A percentile compares a stretch with the other conserved stretches of the same genome.
phyloP scores from a whole-genome alignment of 179 eudicot species.

The Gypsophila paniculata region DNA sequence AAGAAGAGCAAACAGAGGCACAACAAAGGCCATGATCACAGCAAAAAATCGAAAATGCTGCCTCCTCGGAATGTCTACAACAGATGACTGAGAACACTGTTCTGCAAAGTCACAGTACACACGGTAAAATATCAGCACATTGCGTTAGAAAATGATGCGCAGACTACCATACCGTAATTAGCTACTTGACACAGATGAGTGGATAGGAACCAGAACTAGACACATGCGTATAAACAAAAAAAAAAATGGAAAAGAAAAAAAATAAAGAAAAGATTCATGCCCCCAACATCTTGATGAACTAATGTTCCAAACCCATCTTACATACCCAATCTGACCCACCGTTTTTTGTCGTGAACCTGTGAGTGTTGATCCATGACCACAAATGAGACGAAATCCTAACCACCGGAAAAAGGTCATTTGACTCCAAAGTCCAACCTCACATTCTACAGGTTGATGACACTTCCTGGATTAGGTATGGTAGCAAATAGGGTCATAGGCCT shows the following conservation, averaged over 20 bases:
- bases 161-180: not conserved
- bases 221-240: not conserved
- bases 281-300: not conserved
- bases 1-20: constrained; percentile 40
- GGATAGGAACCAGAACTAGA: not conserved
- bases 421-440: no score
- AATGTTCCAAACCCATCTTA: no score
- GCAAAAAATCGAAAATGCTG: constrained; percentile 36
- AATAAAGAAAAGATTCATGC: not conserved
- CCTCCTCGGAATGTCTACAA: constrained; percentile 36
- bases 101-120: constrained; percentile 31
- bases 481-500: no score
- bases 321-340: no score
- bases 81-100: constrained; percentile 26
- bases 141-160: not conserved
- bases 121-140: not conserved
- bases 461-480: no score
- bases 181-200: no score
- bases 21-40: constrained; percentile 52
- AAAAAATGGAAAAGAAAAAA: not conserved
- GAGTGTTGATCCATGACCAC: no score
- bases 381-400: no score
- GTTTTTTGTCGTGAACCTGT: no score
- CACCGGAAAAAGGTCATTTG: no score
- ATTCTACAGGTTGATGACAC: no score